Evolutionary conservation across 2,329 filamentous ascomycete species (phyloP), one percentile per base, ranked within the genome.

Genomic region (Amauroascus verrucosus): DNA sequence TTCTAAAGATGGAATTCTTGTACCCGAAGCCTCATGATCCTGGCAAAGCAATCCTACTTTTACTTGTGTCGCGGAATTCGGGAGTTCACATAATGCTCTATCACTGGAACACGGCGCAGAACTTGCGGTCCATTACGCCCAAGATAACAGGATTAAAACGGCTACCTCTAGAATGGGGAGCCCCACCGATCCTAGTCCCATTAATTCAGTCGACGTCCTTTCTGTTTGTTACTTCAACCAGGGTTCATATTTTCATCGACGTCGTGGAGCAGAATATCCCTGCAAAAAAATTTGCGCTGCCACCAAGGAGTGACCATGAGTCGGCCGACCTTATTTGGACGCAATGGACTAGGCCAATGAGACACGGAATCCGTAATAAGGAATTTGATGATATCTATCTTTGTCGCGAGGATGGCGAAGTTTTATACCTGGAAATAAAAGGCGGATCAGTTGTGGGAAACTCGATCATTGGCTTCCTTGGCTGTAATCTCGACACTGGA

Each of bases 1-100:
- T 97, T 53, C 76, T 91, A 61, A 86, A 88, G 60, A 83, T 96
- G 75, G 85, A 89, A 20, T 98, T 97, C 59, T 75, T 98, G 2
- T 81, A 85, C 55, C 86, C 89, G 6, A 76, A 77, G 8, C 69
- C 77, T 0, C 77, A 81, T 51, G 83, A 90, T 56, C 76, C 81
- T 8, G 75, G 83, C 51, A 82, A 83, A 60, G 79, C 94, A 41
- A 83, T 94, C n/a, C 75, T 97, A 2, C 72, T 95, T 9, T 71
- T 95, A 20, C 67, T 84, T 18, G 67, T 81, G 16, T 65, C 69
- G 44, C 65, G 67, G 55, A 64, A 71, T 24, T 67, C 73, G 1
- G 53, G 65, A 55, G 77, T 73, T 16, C 72, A 74, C 52, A 67
- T 77, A 28, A 66, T 75, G 44, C 72, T 73, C 47, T 79, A 76